phyloP scores from a whole-genome alignment of 2,329 filamentous ascomycete species.

The Sclerotinia glacialis region DNA sequence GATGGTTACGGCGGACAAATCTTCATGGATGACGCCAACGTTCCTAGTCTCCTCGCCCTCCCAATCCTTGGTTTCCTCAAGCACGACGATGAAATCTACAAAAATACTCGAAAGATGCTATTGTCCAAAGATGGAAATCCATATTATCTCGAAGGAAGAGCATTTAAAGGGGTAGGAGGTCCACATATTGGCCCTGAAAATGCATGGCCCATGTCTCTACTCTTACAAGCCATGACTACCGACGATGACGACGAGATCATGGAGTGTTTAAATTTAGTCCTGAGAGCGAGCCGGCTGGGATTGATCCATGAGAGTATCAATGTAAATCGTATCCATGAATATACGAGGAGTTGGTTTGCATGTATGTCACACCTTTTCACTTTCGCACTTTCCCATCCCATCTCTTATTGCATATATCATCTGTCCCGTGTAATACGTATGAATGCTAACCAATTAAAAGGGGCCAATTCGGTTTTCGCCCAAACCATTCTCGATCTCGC shows the following conservation, averaged over 20 bases:
- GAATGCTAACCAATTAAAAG: slow-evolving; percentile 30
- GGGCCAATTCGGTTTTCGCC: slow-evolving; percentile 96
- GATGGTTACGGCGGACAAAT: slow-evolving; percentile 82
- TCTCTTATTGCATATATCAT: not conserved
- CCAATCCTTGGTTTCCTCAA: slow-evolving; percentile 75
- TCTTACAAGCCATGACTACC: slow-evolving; percentile 87
- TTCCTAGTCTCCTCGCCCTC: slow-evolving; percentile 75
- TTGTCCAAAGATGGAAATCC: slow-evolving; percentile 58
- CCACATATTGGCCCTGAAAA: slow-evolving; percentile 78
- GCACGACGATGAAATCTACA: slow-evolving; percentile 66
- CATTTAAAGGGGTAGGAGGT: slow-evolving; percentile 81
- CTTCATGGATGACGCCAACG: slow-evolving; percentile 87
- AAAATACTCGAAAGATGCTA: slow-evolving; percentile 78
- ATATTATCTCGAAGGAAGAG: slow-evolving; percentile 75
- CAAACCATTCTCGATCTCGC: slow-evolving; percentile 88
- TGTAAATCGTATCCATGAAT: slow-evolving; percentile 65
- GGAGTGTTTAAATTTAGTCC: slow-evolving; percentile 68
- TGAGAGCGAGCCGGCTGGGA: slow-evolving; percentile 71
- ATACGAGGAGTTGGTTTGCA: slow-evolving; percentile 90
- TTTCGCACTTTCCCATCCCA: not conserved
- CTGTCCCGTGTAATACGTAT: accelerated
- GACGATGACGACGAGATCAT: slow-evolving; percentile 80
- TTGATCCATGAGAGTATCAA: slow-evolving; percentile 91
- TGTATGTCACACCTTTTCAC: slow-evolving; percentile 47
- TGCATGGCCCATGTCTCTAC: slow-evolving; percentile 94